phyloP scores from a whole-genome alignment of 2,329 filamentous ascomycete species.

The Aspergillus neotritici region DNA sequence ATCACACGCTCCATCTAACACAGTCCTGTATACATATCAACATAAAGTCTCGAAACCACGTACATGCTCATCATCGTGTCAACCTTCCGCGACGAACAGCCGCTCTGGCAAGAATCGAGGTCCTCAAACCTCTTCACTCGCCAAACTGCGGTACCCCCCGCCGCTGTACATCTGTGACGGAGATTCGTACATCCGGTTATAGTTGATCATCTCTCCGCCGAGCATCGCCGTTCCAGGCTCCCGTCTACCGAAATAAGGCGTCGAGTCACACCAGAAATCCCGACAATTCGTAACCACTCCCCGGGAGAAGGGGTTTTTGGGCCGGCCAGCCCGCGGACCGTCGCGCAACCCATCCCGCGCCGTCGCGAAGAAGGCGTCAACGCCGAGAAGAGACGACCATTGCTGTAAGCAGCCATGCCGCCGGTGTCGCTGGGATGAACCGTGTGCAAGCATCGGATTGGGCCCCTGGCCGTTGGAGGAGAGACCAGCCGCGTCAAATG shows the following conservation, averaged over 20 bases:
- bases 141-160: constrained; percentile 57
- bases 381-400: constrained; percentile 78
- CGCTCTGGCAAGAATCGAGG: background rate
- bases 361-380: constrained; percentile 91
- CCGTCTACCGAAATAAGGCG: constrained; percentile 69
- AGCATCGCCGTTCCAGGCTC: constrained; percentile 70
- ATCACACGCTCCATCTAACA: constrained; percentile 2
- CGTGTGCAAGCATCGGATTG: constrained; percentile 48
- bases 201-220: constrained; percentile 75
- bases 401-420: constrained; percentile 63
- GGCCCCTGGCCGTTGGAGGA: constrained; percentile 61
- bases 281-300: constrained; percentile 84
- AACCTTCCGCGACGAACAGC: too few relatives aligned
- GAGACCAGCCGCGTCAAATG: constrained; percentile 63
- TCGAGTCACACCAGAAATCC: constrained; percentile 93
- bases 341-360: constrained; percentile 65
- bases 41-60: constrained; percentile 1
- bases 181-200: constrained; percentile 82
- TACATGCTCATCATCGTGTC: too few relatives aligned
- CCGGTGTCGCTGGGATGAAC: constrained; percentile 44
- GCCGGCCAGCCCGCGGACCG: constrained; percentile 44
- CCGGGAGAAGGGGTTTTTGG: constrained; percentile 76
- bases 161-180: constrained; percentile 58
- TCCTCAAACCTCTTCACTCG: constrained; percentile 32
- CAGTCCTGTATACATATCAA: constrained; percentile 7